phyloP scores from a whole-genome alignment of 768 basidiomycete genomes.

The Amanita rimosa region DNA sequence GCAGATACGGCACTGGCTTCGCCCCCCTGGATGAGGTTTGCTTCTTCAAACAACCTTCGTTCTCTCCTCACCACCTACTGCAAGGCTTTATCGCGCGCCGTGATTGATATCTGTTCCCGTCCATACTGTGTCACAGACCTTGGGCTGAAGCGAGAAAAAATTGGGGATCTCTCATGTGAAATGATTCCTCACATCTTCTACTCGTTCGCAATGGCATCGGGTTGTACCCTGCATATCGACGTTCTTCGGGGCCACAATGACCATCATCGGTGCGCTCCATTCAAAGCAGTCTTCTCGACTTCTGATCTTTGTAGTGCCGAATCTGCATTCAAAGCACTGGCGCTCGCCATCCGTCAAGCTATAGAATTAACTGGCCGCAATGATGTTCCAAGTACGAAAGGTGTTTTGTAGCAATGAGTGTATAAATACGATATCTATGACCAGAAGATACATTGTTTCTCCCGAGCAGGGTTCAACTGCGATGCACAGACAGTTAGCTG shows the following conservation, averaged over 20 bases:
- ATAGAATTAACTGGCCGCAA: constrained; percentile 79
- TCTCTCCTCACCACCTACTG: constrained; percentile 1
- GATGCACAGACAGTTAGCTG: background rate
- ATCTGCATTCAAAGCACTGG: constrained; percentile 96
- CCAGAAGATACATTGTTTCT: constrained; percentile 79
- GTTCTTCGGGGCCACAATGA: constrained; percentile 94
- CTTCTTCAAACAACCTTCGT: background rate
- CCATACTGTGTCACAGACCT: constrained; percentile 94
- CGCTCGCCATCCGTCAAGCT: constrained; percentile 92
- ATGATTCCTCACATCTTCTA: constrained; percentile 98
- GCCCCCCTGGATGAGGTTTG: constrained; percentile 93
- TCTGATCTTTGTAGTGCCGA: constrained; percentile 56
- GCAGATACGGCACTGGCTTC: constrained; percentile 91
- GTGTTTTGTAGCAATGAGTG: constrained; percentile 46
- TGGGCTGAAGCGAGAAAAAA: constrained; percentile 79
- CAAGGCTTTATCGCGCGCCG: constrained; percentile 89
- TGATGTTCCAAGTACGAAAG: constrained; percentile 96
- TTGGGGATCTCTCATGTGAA: constrained; percentile 92
- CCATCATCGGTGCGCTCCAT: constrained; percentile 72
- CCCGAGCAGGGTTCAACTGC: constrained; percentile 74
- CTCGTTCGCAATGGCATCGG: constrained; percentile 95
- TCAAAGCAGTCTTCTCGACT: background rate
- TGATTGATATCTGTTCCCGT: constrained; percentile 96
- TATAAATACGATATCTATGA: constrained; percentile 13
- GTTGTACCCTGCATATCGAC: constrained; percentile 89